phyloP scores from a whole-genome alignment of 2,329 filamentous ascomycete species.

The Coleophoma cylindrospora region DNA sequence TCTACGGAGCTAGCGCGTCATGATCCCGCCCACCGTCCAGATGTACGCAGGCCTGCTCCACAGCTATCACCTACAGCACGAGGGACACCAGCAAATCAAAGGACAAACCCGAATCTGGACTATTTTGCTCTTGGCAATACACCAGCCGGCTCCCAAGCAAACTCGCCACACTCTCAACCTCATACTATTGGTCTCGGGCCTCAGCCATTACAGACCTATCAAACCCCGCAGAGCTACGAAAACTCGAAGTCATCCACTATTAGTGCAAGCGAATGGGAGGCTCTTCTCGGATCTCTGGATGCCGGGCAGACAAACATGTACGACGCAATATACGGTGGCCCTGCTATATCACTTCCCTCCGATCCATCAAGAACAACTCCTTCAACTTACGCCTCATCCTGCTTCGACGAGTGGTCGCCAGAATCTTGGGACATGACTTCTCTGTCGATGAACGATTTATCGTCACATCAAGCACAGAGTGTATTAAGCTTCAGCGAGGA shows the following conservation, averaged over 20 bases:
- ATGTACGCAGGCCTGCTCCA: constrained; percentile 27
- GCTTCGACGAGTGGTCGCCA: constrained; percentile 45
- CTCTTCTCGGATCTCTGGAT: constrained; percentile 73
- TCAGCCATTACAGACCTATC: constrained; percentile 24
- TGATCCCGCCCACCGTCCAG: constrained; percentile 31
- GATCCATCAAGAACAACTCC: neutral
- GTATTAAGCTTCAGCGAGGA: constrained; percentile 56
- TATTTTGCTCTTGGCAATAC: constrained; percentile 50
- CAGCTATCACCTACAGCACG: constrained; percentile 13
- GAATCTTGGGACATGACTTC: constrained; percentile 44
- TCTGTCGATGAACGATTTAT: constrained; percentile 32
- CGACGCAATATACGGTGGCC: constrained; percentile 72
- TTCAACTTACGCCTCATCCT: constrained; percentile 13
- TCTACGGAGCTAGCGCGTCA: constrained; percentile 17
- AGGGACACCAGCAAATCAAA: constrained; percentile 11
- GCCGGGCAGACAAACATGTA: constrained; percentile 79
- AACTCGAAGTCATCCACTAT: constrained; percentile 38
- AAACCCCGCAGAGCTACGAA: constrained; percentile 27
- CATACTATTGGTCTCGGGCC: constrained; percentile 26
- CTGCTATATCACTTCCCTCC: constrained; percentile 27
- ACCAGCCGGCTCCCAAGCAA: constrained; percentile 40
- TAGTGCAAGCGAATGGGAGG: constrained; percentile 74
- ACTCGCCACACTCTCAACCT: constrained; percentile 38
- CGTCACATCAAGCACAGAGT: constrained; percentile 37
- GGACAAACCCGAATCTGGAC: constrained; percentile 45